These are phyloP conservation scores for Phtheirospermum japonicum DNA, from an alignment of 257 asterid species.

Conservation along the genomic window DNA sequence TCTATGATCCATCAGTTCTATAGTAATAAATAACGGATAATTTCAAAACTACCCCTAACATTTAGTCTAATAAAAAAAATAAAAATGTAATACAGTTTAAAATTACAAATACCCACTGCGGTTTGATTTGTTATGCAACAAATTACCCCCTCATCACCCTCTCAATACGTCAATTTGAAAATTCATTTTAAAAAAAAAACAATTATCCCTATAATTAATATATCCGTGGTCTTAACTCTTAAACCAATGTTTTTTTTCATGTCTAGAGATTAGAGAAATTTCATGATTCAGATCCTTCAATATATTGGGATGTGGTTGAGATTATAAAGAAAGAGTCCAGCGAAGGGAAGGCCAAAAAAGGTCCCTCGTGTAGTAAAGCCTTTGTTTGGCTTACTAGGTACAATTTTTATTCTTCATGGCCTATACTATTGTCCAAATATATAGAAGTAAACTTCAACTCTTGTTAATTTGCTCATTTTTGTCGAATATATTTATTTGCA, in stretches of 20 bases:
- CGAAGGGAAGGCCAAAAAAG: slow-evolving; percentile 48
- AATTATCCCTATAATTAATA: too few relatives aligned
- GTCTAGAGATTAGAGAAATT: slow-evolving; percentile 69
- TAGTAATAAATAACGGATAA: too few relatives aligned
- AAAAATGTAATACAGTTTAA: too few relatives aligned
- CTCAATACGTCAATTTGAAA: too few relatives aligned
- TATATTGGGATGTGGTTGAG: slow-evolving; percentile 53
- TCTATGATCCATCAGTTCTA: too few relatives aligned
- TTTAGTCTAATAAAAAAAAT: too few relatives aligned
- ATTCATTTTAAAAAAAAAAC: too few relatives aligned
- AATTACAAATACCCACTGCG: too few relatives aligned
- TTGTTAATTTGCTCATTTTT: not conserved
- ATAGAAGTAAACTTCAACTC: not conserved
- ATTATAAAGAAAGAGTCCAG: slow-evolving; percentile 52
- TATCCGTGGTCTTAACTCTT: too few relatives aligned
- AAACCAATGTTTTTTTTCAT: not conserved
- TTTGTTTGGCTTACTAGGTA: slow-evolving; percentile 93
- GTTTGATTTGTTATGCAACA: too few relatives aligned
- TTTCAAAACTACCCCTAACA: too few relatives aligned
- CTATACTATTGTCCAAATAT: not conserved
- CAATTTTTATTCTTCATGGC: not conserved
- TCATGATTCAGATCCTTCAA: slow-evolving; percentile 59
- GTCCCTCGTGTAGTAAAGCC: slow-evolving; percentile 53
- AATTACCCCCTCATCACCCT: too few relatives aligned
- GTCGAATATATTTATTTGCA: slow-evolving; percentile 23